These are phyloP conservation scores for Scheffersomyces segobiensis DNA, from an alignment of 1,139 yeast species.

Conservation along the genomic window DNA sequence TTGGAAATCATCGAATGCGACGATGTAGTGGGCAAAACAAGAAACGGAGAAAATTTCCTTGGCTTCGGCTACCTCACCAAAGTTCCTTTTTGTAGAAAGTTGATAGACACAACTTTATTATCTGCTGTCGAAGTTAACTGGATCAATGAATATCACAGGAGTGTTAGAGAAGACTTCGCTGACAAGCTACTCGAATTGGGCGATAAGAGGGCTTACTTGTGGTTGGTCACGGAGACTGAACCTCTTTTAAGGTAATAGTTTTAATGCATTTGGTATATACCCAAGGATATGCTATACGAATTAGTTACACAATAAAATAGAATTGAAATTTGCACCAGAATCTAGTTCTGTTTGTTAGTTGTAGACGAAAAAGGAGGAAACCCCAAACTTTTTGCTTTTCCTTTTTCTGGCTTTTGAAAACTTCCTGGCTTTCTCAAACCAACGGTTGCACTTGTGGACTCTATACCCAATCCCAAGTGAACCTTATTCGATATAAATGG, in stretches of 20 bases:
- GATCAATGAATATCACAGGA: constrained; percentile 50
- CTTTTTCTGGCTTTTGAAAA: constrained; percentile 16
- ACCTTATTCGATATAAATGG: constrained; percentile 40
- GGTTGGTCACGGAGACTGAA: constrained; percentile 41
- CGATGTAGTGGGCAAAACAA: constrained; percentile 33
- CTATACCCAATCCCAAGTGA: constrained; percentile 13
- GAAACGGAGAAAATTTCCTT: constrained; percentile 35
- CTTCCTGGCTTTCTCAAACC: constrained; percentile 56
- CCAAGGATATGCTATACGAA: constrained; percentile 1
- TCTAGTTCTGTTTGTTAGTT: constrained; percentile 16
- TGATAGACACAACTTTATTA: constrained; percentile 43
- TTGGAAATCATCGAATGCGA: constrained; percentile 42
- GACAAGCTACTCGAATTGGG: constrained; percentile 38
- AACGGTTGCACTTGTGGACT: constrained; percentile 7
- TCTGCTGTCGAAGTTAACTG: constrained; percentile 45
- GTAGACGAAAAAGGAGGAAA: constrained; percentile 28
- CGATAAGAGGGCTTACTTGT: constrained; percentile 36
- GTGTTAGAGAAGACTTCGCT: constrained; percentile 37
- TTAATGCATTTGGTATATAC: constrained; percentile 1
- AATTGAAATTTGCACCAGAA: constrained; percentile 3
- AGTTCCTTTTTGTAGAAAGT: constrained; percentile 52
- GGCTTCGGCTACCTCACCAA: constrained; percentile 53
- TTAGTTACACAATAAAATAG: constrained; percentile 2
- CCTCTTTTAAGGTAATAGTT: constrained; percentile 21
- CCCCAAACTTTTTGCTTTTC: constrained; percentile 24